These are phyloP conservation scores for Phialophora macrospora DNA, from an alignment of 2,329 filamentous ascomycete genomes.

Conservation along the genomic window DNA sequence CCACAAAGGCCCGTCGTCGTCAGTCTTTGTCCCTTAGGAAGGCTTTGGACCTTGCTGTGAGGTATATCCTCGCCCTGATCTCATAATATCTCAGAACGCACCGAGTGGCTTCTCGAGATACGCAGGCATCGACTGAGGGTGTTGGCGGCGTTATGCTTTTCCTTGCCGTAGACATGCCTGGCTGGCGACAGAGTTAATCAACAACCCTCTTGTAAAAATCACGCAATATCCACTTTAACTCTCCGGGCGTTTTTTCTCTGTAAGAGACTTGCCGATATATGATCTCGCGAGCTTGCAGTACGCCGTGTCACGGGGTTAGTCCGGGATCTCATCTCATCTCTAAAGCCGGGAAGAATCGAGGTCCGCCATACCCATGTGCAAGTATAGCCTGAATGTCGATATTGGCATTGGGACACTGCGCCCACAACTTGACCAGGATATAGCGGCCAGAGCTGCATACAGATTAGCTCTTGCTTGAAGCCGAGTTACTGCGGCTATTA, in stretches of 20 bases:
- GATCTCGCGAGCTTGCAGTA: background rate
- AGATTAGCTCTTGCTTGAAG: slow-evolving; percentile 14
- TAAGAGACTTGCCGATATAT: background rate
- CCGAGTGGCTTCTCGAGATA: no score
- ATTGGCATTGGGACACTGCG: slow-evolving; percentile 72
- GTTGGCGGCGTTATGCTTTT: background rate
- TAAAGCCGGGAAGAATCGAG: slow-evolving; percentile 77
- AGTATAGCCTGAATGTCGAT: slow-evolving; percentile 90
- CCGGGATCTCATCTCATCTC: slow-evolving; percentile 59
- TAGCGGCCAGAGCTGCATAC: slow-evolving; percentile 65
- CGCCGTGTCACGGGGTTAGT: no score
- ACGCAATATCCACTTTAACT: background rate
- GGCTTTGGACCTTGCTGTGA: background rate
- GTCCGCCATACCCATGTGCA: slow-evolving; percentile 81
- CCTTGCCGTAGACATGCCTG: background rate
- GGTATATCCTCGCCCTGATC: no score
- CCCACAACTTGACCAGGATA: slow-evolving; percentile 90
- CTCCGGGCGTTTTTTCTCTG: background rate
- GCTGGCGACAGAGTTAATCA: background rate
- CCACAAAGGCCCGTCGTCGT: background rate
- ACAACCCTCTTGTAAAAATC: background rate
- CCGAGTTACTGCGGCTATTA: slow-evolving; percentile 27
- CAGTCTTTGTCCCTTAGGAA: background rate
- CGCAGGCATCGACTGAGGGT: background rate
- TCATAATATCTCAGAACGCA: no score